A percentile compares a stretch with the other conserved stretches of the same genome.
Evolutionary conservation across 257 asterid species (phyloP).

Genomic region (Penstemon eatonii): DNA sequence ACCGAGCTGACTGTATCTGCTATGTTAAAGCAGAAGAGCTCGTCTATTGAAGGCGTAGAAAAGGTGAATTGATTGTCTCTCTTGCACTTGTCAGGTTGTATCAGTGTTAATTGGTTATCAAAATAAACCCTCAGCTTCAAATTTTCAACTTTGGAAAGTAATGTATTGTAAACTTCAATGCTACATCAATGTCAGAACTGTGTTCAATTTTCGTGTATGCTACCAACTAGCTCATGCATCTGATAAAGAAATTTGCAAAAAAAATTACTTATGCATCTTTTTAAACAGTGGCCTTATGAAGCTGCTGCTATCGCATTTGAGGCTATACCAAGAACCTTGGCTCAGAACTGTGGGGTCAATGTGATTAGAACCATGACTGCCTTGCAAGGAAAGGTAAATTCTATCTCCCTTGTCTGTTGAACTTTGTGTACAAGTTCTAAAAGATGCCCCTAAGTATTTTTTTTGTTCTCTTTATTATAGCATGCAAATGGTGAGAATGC

Average conservation of each 20-base stretch:
- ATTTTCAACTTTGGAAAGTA: too few species aligned
- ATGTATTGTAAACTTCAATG: too few species aligned
- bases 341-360: constrained; percentile 97
- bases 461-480: constrained; percentile 33
- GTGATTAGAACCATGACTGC: constrained; percentile 95
- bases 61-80: constrained; percentile 47
- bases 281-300: constrained; percentile 94
- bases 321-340: constrained; percentile 95
- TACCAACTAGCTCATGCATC: too few species aligned
- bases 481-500: constrained; percentile 97
- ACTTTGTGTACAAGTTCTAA: constrained; percentile 12
- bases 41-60: constrained; percentile 89
- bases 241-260: neutral
- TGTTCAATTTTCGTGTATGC: too few species aligned
- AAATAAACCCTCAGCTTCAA: too few species aligned
- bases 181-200: too few species aligned
- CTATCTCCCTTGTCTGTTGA: constrained; percentile 14
- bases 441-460: neutral
- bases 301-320: constrained; percentile 98
- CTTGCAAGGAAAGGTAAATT: constrained; percentile 83
- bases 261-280: neutral
- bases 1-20: constrained; percentile 97
- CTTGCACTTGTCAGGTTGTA: neutral
- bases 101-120: neutral
- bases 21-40: constrained; percentile 79